phyloP scores from a whole-genome alignment of 345 rosid genomes.

The Euphorbia tirucalli region DNA sequence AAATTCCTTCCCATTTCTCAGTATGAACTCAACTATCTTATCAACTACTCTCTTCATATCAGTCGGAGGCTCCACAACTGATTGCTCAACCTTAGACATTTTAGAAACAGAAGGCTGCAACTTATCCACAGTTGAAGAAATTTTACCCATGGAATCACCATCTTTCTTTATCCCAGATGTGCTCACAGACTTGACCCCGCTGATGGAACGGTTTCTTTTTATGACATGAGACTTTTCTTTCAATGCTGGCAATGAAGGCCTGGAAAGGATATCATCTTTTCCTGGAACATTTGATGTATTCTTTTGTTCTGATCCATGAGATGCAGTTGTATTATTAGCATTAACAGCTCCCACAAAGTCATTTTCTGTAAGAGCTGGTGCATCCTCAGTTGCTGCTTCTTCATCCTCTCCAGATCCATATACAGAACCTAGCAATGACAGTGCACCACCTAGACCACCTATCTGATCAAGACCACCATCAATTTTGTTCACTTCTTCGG shows the following conservation, averaged over 20 bases:
- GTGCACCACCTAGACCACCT: conserved; percentile 48
- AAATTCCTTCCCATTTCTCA: conserved; percentile 78
- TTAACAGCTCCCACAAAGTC: conserved; percentile 28
- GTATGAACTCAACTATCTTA: conserved; percentile 88
- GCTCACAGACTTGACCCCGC: conserved; percentile 44
- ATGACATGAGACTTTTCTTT: conserved; percentile 48
- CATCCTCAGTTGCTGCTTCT: conserved; percentile 46
- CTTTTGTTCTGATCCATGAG: conserved; percentile 39
- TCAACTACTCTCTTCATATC: conserved; percentile 82
- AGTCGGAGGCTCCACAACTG: conserved; percentile 75
- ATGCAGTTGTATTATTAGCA: conserved; percentile 27
- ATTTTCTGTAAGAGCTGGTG: conserved; percentile 24
- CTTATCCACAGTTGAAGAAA: conserved; percentile 33
- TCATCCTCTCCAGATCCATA: conserved; percentile 90
- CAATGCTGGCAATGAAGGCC: conserved; percentile 32
- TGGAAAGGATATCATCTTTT: conserved; percentile 38
- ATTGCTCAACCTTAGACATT: conserved; percentile 41
- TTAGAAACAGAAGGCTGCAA: conserved; percentile 32
- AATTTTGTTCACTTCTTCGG: conserved; percentile 42
- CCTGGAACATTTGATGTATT: conserved; percentile 24
- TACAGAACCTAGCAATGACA: conserved; percentile 78
- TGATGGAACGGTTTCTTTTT: conserved; percentile 51
- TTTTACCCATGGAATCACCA: conserved; percentile 24
- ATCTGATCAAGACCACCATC: conserved; percentile 34
- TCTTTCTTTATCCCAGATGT: conserved; percentile 42